phyloP scores from a whole-genome alignment of 2,329 filamentous ascomycete genomes.

The Colletotrichum tropicicola region DNA sequence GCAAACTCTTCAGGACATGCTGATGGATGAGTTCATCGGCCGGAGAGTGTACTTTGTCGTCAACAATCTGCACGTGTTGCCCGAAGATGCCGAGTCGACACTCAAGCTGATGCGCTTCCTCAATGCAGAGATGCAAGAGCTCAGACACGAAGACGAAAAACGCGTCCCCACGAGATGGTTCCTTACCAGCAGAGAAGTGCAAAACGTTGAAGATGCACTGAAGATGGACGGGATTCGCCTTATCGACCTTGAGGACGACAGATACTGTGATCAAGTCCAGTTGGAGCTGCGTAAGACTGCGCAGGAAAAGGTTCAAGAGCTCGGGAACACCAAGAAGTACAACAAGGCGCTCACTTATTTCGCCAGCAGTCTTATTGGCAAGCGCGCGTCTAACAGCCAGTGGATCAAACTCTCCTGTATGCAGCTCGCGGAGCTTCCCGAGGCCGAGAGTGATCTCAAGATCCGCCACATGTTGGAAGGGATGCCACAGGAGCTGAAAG shows the following conservation, averaged over 20 bases:
- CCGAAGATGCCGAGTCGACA: constrained; percentile 41
- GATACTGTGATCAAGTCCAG: constrained; percentile 47
- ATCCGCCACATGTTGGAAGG: constrained; percentile 48
- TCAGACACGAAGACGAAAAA: constrained; percentile 33
- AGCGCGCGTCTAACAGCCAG: constrained; percentile 50
- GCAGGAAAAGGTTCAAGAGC: constrained; percentile 43
- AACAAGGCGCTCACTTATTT: constrained; percentile 52
- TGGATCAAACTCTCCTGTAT: constrained; percentile 55
- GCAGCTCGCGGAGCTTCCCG: constrained; percentile 48
- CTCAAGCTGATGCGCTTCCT: constrained; percentile 46
- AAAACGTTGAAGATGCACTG: constrained; percentile 39
- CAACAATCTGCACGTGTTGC: constrained; percentile 50
- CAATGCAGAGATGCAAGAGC: constrained; percentile 37
- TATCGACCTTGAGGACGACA: constrained; percentile 47
- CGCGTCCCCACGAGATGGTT: constrained; percentile 45
- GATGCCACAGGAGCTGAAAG: constrained; percentile 48
- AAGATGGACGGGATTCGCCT: constrained; percentile 39
- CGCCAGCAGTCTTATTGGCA: constrained; percentile 50
- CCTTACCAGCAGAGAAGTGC: constrained; percentile 46
- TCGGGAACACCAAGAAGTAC: constrained; percentile 47
- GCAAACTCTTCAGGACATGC: constrained; percentile 52
- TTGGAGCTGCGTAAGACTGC: constrained; percentile 45
- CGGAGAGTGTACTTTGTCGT: constrained; percentile 49
- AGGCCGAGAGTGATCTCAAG: constrained; percentile 45
- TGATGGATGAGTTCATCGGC: constrained; percentile 46